Evolutionary conservation across 23 red algal species (phyloP), one percentile per base, ranked within the genome.

Genomic region (Rhodosorus marinus): DNA sequence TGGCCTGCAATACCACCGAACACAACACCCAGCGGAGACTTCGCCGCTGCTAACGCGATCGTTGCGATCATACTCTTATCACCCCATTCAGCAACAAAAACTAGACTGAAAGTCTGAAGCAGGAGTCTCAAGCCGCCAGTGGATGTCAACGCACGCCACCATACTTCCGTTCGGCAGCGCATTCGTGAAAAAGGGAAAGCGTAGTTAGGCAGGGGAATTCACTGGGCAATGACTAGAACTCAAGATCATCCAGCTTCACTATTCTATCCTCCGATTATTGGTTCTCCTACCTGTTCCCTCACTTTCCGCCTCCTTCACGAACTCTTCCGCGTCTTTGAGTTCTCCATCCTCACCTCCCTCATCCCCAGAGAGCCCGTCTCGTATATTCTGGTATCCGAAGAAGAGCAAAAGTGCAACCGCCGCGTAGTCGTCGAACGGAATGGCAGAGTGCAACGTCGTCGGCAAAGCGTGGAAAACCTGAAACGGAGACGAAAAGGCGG

Each of bases 11-110:
- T 72, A 20, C 75, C 90, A 20, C 90, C 90, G n/a, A 69, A 65
- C 41, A 78, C 72, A 5, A 98, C 90, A 19, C 90, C 90, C 21
- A 79, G 64, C 0, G 81, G 80, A 45, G 65, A 76, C 40, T 85
- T 98, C 9, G 90, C 78, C 9, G 90, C 90, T 0, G 90, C 70
- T 41, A 98, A 62, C 1, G 90, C 90, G 0, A 98, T 67, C 24
- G 90, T 98, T 4, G 90, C 79, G 1, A 98, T 54, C 81, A 86
- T 84, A 42, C 60, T 70, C 56, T 81, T 81, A 45, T 98, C 90
- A 4, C 90, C 90, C 90, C 90, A 98, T 54, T 98, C 90, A 4
- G 90, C 90, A 11, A 98, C 56, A 60, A 98, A 98, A 0, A 86
- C 74, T 19, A 98, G 67, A 30, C 59, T 67, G 41, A 67, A 80